Conservation (phyloP, 169 alveolate species). For the Plasmodium fragile region DNA sequence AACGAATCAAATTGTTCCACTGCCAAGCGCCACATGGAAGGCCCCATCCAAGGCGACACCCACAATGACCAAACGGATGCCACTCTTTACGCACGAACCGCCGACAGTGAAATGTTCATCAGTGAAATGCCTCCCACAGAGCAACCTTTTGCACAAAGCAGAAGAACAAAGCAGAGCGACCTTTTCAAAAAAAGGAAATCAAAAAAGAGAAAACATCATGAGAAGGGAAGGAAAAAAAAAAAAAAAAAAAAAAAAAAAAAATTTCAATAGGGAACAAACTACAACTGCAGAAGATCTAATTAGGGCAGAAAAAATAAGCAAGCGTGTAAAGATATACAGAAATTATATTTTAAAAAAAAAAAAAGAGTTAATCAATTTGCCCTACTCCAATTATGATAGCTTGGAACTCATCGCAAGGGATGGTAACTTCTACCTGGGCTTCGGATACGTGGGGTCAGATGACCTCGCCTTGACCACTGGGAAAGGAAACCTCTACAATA, state of each 20-base stretch:
- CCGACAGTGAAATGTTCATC: background rate
- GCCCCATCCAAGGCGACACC: background rate
- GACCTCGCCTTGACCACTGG: slow-evolving; percentile 82
- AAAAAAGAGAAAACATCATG: background rate
- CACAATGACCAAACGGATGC: background rate
- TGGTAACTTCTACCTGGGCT: slow-evolving; percentile 89
- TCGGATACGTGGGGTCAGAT: slow-evolving; percentile 87
- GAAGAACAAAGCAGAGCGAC: no score
- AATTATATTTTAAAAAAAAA: slow-evolving; percentile 58
- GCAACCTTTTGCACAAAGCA: background rate
- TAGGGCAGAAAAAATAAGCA: slow-evolving; percentile 24
- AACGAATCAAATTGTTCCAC: background rate
- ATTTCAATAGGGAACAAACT: slow-evolving; percentile 41
- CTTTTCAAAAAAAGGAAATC: background rate
- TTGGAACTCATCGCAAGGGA: slow-evolving; percentile 89
- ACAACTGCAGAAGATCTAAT: slow-evolving; percentile 35
- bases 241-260: slow-evolving; percentile 11
- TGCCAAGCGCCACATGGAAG: background rate
- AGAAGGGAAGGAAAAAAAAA: background rate
- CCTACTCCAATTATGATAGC: slow-evolving; percentile 83
- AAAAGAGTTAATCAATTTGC: slow-evolving; percentile 77
- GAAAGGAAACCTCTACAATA: slow-evolving; percentile 84
- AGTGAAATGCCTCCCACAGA: background rate
- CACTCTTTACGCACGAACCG: background rate
- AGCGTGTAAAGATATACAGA: slow-evolving; percentile 71